Conservation (phyloP, 306 rosid species). For the Fragaria iinumae region DNA sequence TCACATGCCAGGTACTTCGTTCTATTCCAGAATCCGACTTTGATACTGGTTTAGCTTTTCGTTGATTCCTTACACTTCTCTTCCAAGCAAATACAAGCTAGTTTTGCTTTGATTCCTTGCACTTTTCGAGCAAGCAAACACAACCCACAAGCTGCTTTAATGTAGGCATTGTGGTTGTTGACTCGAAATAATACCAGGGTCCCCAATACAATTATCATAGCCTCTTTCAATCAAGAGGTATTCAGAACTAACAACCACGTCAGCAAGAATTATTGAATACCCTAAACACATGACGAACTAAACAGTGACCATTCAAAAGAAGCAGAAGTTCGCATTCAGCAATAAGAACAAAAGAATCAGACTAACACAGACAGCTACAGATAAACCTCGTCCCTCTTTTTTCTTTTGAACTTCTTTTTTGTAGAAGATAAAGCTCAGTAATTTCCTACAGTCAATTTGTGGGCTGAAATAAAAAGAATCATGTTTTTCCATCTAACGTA, state of each 20-base stretch:
- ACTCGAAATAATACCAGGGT: no score
- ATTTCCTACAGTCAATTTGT: slow-evolving; percentile 20
- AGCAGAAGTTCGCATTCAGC: background rate
- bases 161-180: no score
- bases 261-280: background rate
- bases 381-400: background rate
- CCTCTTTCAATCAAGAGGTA: background rate
- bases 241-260: background rate
- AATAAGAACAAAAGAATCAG: slow-evolving; percentile 1
- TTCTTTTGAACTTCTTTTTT: background rate
- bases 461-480: slow-evolving; percentile 21
- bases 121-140: background rate
- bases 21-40: no score
- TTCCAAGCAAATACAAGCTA: background rate
- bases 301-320: background rate
- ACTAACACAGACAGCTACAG: background rate
- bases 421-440: background rate
- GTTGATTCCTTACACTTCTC: no score
- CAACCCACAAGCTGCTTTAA: background rate
- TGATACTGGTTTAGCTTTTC: no score
- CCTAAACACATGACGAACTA: background rate
- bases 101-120: no score
- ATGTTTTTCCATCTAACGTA: slow-evolving; percentile 34
- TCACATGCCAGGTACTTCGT: no score
- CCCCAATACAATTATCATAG: background rate